Evolutionary conservation across 306 rosid species (phyloP).

Genomic region (Gillenia trifoliata): DNA sequence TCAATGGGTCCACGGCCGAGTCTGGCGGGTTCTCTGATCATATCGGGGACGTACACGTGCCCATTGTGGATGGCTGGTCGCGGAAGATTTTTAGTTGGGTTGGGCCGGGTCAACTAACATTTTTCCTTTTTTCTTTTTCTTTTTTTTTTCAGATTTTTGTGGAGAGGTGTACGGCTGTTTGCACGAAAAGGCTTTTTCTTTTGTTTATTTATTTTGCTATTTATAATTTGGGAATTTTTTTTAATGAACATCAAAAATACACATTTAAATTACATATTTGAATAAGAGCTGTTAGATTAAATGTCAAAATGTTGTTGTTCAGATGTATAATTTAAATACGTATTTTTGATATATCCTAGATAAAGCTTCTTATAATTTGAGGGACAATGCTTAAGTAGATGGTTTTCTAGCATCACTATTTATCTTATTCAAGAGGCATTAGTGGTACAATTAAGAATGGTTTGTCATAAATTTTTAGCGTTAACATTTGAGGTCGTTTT

Average conservation of each 20-base stretch:
- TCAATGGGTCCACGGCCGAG: not conserved
- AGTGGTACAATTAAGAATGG: not conserved
- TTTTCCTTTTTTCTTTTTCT: not conserved
- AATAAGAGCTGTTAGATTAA: too few species aligned
- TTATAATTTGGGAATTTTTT: too few species aligned
- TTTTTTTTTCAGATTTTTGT: not conserved
- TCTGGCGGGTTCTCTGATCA: not conserved
- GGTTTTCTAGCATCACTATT: too few species aligned
- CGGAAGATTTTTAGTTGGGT: not conserved
- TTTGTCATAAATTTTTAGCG: not conserved
- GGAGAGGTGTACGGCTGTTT: not conserved
- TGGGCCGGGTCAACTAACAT: slow-evolving; percentile 2
- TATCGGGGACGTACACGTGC: slow-evolving; percentile 38
- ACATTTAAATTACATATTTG: too few species aligned
- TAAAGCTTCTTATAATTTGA: too few species aligned
- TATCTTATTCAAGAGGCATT: not conserved
- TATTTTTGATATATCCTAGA: too few species aligned
- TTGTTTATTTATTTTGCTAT: not conserved
- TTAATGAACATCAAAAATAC: too few species aligned
- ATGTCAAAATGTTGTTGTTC: too few species aligned
- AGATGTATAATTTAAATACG: too few species aligned
- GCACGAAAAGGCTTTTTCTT: not conserved
- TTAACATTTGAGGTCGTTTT: too few species aligned
- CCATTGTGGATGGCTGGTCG: not conserved
- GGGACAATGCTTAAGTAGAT: too few species aligned